phyloP scores from a whole-genome alignment of 179 eudicot genomes.

The Spinacia oleracea region DNA sequence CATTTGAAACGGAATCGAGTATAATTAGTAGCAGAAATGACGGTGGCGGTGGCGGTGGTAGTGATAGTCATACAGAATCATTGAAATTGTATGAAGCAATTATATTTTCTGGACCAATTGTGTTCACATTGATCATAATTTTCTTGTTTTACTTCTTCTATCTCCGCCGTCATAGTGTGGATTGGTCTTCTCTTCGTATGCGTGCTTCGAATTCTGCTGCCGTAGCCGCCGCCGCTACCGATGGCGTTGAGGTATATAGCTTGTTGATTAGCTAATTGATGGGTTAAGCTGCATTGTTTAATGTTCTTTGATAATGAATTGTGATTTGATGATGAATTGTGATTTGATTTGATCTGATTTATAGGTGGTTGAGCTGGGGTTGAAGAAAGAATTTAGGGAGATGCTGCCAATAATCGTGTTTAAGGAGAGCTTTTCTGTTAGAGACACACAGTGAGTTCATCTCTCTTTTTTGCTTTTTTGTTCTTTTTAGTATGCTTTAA shows the following conservation, averaged over 20 bases:
- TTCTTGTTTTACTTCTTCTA: conserved; percentile 34
- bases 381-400: conserved; percentile 33
- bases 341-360: background rate
- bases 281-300: background rate
- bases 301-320: background rate
- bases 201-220: conserved; percentile 25
- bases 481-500: background rate
- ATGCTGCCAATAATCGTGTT: conserved; percentile 29
- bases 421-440: conserved; percentile 33
- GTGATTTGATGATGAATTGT: background rate
- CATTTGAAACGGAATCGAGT: conserved; percentile 5
- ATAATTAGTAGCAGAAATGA: background rate
- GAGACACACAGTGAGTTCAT: conserved; percentile 24
- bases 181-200: conserved; percentile 37
- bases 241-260: conserved; percentile 9
- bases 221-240: conserved; percentile 3
- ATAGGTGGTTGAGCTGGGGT: conserved; percentile 24
- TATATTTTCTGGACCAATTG: conserved; percentile 36
- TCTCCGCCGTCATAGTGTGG: conserved; percentile 33
- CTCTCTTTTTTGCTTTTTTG: background rate
- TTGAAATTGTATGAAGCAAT: conserved; percentile 30
- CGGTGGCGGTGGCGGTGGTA: too few relatives aligned
- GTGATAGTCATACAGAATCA: conserved; percentile 11
- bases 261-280: background rate
- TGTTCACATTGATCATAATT: conserved; percentile 27